Evolutionary conservation across 768 basidiomycete genomes (phyloP).

Genomic region (Kwoniella sp.): DNA sequence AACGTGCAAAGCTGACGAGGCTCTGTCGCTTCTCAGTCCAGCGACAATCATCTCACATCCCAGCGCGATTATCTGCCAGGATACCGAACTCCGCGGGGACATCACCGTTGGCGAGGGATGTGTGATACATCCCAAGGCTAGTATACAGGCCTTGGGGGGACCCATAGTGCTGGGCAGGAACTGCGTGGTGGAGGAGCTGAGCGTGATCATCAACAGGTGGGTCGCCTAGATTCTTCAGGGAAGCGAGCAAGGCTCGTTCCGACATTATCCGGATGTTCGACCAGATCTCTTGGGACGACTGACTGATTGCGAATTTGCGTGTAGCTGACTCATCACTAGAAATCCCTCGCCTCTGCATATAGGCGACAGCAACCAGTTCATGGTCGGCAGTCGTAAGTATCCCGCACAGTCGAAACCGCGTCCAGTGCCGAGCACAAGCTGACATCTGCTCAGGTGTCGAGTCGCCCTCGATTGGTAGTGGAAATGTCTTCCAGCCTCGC

Average conservation of each 20-base stretch:
- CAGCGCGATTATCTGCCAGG: constrained; percentile 83
- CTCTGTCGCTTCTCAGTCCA: too few species aligned
- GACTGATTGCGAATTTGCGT: too few species aligned
- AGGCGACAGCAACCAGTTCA: constrained; percentile 88
- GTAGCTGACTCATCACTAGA: constrained; percentile 3
- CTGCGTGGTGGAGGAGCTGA: constrained; percentile 88
- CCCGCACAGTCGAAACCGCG: neutral
- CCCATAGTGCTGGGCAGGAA: constrained; percentile 83
- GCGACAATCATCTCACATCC: constrained; percentile 88
- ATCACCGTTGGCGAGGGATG: constrained; percentile 78
- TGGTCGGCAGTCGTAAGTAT: constrained; percentile 82
- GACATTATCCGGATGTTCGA: neutral
- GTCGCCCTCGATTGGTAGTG: constrained; percentile 73
- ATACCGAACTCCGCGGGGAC: constrained; percentile 89
- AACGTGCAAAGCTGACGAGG: too few species aligned
- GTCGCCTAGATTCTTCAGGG: neutral
- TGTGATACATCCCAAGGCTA: constrained; percentile 88
- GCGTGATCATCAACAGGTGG: constrained; percentile 84
- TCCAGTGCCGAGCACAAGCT: neutral
- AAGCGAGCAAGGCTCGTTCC: neutral
- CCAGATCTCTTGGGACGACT: constrained; percentile 44
- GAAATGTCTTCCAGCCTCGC: constrained; percentile 80
- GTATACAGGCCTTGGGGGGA: constrained; percentile 83
- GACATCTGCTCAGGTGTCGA: constrained; percentile 64
- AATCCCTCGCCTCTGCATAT: constrained; percentile 82